A percentile compares a stretch with the other conserved stretches of the same genome.
Evolutionary conservation across 495 filamentous ascomycete species (phyloP).

Genomic region (Cercophora sp.): DNA sequence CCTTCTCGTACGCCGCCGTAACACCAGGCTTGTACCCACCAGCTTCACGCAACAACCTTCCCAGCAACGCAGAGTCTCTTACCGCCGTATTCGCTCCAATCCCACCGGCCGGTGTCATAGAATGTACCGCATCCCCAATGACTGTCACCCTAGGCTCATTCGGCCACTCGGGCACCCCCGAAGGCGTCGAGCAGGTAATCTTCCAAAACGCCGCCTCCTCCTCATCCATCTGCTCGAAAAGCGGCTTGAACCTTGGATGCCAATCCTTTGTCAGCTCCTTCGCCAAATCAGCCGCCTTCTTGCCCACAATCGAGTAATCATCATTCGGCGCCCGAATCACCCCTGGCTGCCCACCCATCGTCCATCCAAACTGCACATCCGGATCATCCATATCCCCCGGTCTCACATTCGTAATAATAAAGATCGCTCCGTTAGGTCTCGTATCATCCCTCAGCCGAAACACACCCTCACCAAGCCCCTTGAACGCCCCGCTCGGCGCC

Average conservation of each 20-base stretch:
- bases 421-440: conserved; percentile 35
- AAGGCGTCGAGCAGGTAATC: conserved; percentile 51
- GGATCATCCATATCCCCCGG: conserved; percentile 53
- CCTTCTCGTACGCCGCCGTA: conserved; percentile 49
- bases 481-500: conserved; percentile 51
- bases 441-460: conserved; percentile 39
- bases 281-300: conserved; percentile 46
- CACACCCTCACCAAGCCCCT: conserved; percentile 51
- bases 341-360: conserved; percentile 48
- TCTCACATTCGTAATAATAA: conserved; percentile 53
- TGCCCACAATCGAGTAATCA: conserved; percentile 47
- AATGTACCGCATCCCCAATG: conserved; percentile 58
- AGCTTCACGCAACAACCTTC: conserved; percentile 41
- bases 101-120: conserved; percentile 59
- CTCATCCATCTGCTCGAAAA: conserved; percentile 50
- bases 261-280: conserved; percentile 45
- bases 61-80: conserved; percentile 46
- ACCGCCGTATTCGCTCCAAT: conserved; percentile 58
- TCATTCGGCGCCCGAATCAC: conserved; percentile 48
- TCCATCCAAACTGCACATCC: conserved; percentile 51
- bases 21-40: conserved; percentile 41
- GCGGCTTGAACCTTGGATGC: conserved; percentile 45
- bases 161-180: conserved; percentile 47
- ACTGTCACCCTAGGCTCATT: conserved; percentile 54
- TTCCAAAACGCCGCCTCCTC: conserved; percentile 53